Evolutionary conservation across 1,139 yeast species (phyloP), one percentile per base, ranked within the genome.

Genomic region (Yamadazyma blattariae): DNA sequence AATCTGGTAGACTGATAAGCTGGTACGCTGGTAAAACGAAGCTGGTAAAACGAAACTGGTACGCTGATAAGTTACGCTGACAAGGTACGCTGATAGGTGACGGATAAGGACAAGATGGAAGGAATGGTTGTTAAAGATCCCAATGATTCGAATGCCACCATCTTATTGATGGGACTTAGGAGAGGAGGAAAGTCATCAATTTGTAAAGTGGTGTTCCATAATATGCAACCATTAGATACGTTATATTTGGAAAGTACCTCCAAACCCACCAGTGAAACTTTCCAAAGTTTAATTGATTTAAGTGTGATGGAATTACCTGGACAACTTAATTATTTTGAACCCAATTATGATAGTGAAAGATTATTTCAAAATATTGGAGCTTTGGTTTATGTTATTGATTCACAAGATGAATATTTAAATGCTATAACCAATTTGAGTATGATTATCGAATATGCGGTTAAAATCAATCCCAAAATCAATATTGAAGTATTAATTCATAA

Each of bases 271-370:
- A 74, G 83, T 17, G 92, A 84, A 47, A 85, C 79, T 49, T 79
- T 81, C 48, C 72, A 79, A 22, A 86, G 96, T 7, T 69, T 92
- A 38, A 86, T 90, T 29, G 95, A 89, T 54, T 67, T 92, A 36
- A 83, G 90, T 11, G 92, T 92, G n/a, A 87, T 89, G 84, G 98
- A 92, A 56, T 67, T 92, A 20, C 98, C 98, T 0, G 98, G 97
- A 1, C 97, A 92, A 58, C 63, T 90, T 44, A 88, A 89, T 55
- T 79, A 87, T 54, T 87, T 88, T 56, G 96, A 89, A 50, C 92
- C 95, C 5, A 74, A 72, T 32, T 82, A 82, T 49, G 97, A 90
- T 51, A 77, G 87, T 12, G 90, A 83, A 44, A 67, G 82, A 41
- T 62, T 86, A 28, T 90, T 90, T 54, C 73, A 83, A 34, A 81